These are phyloP conservation scores for Tolypocladium cylindrosporum DNA, from an alignment of 2,329 filamentous ascomycete genomes.

Conservation along the genomic window DNA sequence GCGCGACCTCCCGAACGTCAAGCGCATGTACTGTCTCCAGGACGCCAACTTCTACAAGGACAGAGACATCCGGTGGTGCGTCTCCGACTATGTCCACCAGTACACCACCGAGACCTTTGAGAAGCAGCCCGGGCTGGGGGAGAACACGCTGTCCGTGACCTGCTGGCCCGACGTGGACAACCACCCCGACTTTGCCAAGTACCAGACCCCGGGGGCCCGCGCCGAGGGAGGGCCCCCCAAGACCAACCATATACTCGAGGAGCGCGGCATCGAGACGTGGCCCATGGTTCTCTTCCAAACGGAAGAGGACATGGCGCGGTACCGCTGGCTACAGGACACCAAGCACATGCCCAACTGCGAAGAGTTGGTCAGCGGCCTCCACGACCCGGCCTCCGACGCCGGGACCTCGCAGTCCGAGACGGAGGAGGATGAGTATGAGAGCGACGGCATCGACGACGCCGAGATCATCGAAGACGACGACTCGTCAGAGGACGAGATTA, in stretches of 20 bases:
- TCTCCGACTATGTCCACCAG: slow-evolving; percentile 15
- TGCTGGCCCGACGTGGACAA: slow-evolving; percentile 24
- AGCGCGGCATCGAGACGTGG: slow-evolving; percentile 11
- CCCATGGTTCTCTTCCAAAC: slow-evolving; percentile 22
- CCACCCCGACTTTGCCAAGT: slow-evolving; percentile 17
- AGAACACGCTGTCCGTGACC: slow-evolving; percentile 14
- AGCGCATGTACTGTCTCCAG: slow-evolving; percentile 13
- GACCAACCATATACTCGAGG: background rate
- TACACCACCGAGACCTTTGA: slow-evolving; percentile 17
- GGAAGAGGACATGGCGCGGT: slow-evolving; percentile 7
- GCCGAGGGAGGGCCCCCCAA: background rate
- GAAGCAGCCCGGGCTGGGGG: slow-evolving; percentile 11
- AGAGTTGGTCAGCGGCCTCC: slow-evolving; percentile 4
- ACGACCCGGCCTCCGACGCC: slow-evolving; percentile 5
- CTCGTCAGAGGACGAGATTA: slow-evolving; percentile 9
- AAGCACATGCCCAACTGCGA: slow-evolving; percentile 1
- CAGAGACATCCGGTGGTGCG: slow-evolving; percentile 19
- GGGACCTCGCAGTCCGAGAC: background rate
- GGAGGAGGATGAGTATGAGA: slow-evolving; percentile 24
- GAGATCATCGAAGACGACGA: slow-evolving; percentile 15
- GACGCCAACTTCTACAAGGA: background rate
- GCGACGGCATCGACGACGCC: slow-evolving; percentile 27
- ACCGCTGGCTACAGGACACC: slow-evolving; percentile 6
- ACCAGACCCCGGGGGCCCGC: slow-evolving; percentile 9
- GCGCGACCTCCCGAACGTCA: slow-evolving; percentile 13